Percentiles rank a stretch among this genome's conserved stretches.
phyloP scores from a whole-genome alignment of 768 basidiomycete species.

The Botryobasidium botryosum region DNA sequence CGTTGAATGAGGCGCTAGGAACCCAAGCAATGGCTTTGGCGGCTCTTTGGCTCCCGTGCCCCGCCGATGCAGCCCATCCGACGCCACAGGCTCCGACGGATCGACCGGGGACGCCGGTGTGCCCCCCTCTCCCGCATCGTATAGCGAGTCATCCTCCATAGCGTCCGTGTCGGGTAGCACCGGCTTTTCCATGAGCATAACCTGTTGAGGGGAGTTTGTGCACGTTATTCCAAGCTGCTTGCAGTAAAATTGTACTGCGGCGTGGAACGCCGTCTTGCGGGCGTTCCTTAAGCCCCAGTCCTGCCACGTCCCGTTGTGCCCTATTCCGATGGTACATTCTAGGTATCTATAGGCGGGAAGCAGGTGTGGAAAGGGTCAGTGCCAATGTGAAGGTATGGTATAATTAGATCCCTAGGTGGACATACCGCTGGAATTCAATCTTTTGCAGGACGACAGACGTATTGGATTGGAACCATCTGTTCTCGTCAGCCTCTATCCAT shows the following conservation, averaged over 20 bases:
- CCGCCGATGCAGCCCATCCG: too few relatives aligned
- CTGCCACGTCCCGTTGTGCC: slow-evolving; percentile 33
- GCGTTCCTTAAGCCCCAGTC: slow-evolving; percentile 46
- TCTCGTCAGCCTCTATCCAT: slow-evolving; percentile 65
- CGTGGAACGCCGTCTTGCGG: slow-evolving; percentile 63
- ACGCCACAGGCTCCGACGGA: too few relatives aligned
- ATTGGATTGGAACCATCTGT: slow-evolving; percentile 57
- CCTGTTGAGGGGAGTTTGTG: slow-evolving; percentile 41
- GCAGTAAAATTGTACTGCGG: slow-evolving; percentile 57
- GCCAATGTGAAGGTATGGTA: too few relatives aligned
- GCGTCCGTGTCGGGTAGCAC: too few relatives aligned
- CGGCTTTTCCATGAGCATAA: slow-evolving; percentile 29
- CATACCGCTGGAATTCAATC: slow-evolving; percentile 45
- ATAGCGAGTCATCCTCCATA: too few relatives aligned
- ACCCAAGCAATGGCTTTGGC: too few relatives aligned
- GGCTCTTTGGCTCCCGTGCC: too few relatives aligned
- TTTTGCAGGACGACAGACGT: slow-evolving; percentile 46
- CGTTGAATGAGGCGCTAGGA: too few relatives aligned
- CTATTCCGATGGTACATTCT: slow-evolving; percentile 50
- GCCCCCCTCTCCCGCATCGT: too few relatives aligned
- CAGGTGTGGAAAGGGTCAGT: too few relatives aligned
- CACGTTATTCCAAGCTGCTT: slow-evolving; percentile 49
- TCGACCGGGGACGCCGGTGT: too few relatives aligned
- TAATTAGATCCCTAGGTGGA: neutral
- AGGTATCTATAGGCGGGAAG: too few relatives aligned